Evolutionary conservation across 108 stramenopile species (phyloP), one percentile per base, ranked within the genome.

Genomic region (Parietichytrium sp.): DNA sequence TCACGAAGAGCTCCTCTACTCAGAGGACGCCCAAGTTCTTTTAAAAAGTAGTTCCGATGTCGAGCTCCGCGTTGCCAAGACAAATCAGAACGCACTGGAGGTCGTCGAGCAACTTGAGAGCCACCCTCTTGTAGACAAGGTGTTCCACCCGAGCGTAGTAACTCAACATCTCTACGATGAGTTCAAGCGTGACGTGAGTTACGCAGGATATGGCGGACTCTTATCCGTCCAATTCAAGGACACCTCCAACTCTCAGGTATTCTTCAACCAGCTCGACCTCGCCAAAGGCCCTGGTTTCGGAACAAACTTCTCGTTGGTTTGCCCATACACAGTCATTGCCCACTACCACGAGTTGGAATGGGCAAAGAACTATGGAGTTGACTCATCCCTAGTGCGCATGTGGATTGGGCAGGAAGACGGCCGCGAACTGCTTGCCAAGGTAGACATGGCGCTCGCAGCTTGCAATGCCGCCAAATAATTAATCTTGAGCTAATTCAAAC

Each of bases 361-460:
- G 82, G 82, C 82, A n/a, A 31, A 29, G 20, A 29, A 72, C 4
- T 82, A 51, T 78, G 82, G 54, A 18, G 72, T 82, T 23, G 47
- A 61, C 27, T 18, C 13, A 20, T 78, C n/a, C 16, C 47, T 82
- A 4, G 20, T 82, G 47, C 82, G 82, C 49, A 47, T 82, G 8
- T 82, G 72, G 53, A 77, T 82, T 12, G 82, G 82, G 8, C 16
- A 78, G 48, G 82, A 82, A 29, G 55, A 81, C 25, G 3, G 31
- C 18, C 55, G 42, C 31, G 81, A 61, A 29, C 54, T 72, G 15
- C 38, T 72, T 7, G 61, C 61, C 29, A 72, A 72, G 61, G 36
- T 72, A 1, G 61, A 72, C 61, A 42, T 20, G 13, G 61, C 61
- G 33, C 61, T 72, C 25, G 61, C n/a, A n/a, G n/a, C n/a, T n/a